These are phyloP conservation scores for Elsinoe perseae DNA, from an alignment of 2,329 filamentous ascomycete species.

Conservation along the genomic window DNA sequence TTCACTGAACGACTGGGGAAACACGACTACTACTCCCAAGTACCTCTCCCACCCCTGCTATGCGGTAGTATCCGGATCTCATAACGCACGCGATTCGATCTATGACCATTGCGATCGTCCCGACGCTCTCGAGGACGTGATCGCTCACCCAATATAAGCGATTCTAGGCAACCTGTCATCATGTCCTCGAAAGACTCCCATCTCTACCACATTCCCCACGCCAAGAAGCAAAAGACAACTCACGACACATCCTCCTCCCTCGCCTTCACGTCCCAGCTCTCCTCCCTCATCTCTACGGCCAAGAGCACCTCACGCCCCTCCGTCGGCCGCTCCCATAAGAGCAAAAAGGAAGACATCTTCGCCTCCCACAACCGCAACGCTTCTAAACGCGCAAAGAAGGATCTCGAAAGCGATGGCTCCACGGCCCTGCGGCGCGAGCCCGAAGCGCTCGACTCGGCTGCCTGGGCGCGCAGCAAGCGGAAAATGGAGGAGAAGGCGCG, in stretches of 20 bases:
- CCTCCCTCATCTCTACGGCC: slow-evolving; percentile 60
- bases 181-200: slow-evolving; percentile 47
- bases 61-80: neutral
- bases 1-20: slow-evolving; percentile 1
- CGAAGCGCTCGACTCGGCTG: slow-evolving; percentile 50
- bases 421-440: slow-evolving; percentile 59
- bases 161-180: no score
- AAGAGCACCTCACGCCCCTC: slow-evolving; percentile 32
- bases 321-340: slow-evolving; percentile 46
- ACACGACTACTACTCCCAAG: neutral
- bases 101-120: neutral
- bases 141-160: neutral
- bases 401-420: slow-evolving; percentile 48
- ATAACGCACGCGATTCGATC: neutral
- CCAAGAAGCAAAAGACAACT: slow-evolving; percentile 53
- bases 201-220: slow-evolving; percentile 68
- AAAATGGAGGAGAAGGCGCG: slow-evolving; percentile 87
- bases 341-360: slow-evolving; percentile 61
- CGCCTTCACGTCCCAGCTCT: slow-evolving; percentile 81
- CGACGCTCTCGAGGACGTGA: no score
- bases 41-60: neutral
- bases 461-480: slow-evolving; percentile 60
- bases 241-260: slow-evolving; percentile 63
- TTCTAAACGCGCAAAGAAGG: slow-evolving; percentile 55
- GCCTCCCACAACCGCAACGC: slow-evolving; percentile 55